Percentiles rank a stretch among this genome's conserved stretches.
Conservation (phyloP, 2,329 filamentous ascomycete species). For the Fusarium coffeatum region DNA sequence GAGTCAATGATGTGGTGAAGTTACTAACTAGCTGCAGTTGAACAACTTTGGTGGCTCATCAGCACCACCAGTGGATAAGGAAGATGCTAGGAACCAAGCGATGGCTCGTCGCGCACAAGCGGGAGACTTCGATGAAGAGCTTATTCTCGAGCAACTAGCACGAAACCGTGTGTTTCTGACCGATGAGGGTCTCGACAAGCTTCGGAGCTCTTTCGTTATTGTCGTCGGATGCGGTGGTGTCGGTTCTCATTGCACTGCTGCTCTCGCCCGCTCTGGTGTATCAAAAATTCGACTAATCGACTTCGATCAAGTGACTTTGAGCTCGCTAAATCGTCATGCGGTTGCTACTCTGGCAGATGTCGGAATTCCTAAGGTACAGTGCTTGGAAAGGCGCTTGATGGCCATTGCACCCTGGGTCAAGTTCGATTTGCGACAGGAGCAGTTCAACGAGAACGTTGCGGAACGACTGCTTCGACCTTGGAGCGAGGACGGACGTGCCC, state of each 20-base stretch:
- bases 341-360: slow-evolving; percentile 95
- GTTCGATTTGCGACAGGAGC: slow-evolving; percentile 86
- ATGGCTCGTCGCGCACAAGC: slow-evolving; percentile 70
- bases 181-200: slow-evolving; percentile 80
- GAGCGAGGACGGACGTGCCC: slow-evolving; percentile 68
- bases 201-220: slow-evolving; percentile 85
- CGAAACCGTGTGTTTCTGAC: slow-evolving; percentile 92
- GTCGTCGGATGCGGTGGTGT: slow-evolving; percentile 95
- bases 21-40: slow-evolving; percentile 58
- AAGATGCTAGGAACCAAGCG: slow-evolving; percentile 69
- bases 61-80: slow-evolving; percentile 62
- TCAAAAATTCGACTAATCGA: slow-evolving; percentile 90
- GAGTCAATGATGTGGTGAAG: not conserved
- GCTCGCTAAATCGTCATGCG: slow-evolving; percentile 94
- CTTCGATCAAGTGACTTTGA: slow-evolving; percentile 97
- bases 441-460: slow-evolving; percentile 79
- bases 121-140: slow-evolving; percentile 77
- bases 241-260: slow-evolving; percentile 88
- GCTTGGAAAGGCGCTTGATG: slow-evolving; percentile 80
- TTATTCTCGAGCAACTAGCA: slow-evolving; percentile 94
- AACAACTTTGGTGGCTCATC: slow-evolving; percentile 70
- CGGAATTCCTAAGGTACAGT: slow-evolving; percentile 90
- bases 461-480: slow-evolving; percentile 75
- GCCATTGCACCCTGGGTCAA: slow-evolving; percentile 92
- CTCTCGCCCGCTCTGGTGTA: slow-evolving; percentile 89